phyloP scores from a whole-genome alignment of 345 rosid species.

The Cardiospermum halicacabum region DNA sequence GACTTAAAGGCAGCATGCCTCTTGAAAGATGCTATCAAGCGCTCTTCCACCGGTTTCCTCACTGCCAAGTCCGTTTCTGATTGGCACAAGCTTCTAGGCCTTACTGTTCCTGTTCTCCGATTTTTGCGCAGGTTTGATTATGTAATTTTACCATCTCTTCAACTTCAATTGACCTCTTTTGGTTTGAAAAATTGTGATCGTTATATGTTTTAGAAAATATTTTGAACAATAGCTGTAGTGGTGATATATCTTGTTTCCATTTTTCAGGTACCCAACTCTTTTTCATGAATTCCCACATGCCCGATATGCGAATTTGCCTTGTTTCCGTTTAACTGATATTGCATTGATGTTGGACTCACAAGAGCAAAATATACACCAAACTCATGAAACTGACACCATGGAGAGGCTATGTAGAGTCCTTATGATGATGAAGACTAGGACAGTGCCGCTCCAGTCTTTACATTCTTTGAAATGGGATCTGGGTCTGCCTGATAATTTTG shows the following conservation, averaged over 20 bases:
- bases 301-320: conserved; percentile 75
- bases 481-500: conserved; percentile 77
- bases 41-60: conserved; percentile 82
- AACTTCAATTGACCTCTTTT: not conserved
- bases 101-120: conserved; percentile 91
- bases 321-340: conserved; percentile 81
- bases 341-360: conserved; percentile 74
- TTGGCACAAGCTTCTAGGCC: conserved; percentile 93
- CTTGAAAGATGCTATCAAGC: conserved; percentile 85
- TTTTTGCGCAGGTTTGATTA: conserved; percentile 67
- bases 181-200: not conserved
- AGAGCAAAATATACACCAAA: conserved; percentile 63
- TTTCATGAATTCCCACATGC: conserved; percentile 84
- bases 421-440: conserved; percentile 83
- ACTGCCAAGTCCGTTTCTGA: conserved; percentile 83
- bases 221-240: conserved; percentile 8
- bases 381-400: conserved; percentile 56
- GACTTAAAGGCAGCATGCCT: conserved; percentile 92
- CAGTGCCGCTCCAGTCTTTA: conserved; percentile 57
- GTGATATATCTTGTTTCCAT: conserved; percentile 7
- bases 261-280: conserved; percentile 95
- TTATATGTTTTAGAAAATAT: not conserved
- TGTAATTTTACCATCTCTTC: not conserved
- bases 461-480: conserved; percentile 82
- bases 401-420: conserved; percentile 79